phyloP scores from a whole-genome alignment of 495 filamentous ascomycete species.

The Sphaerosporella brunnea region DNA sequence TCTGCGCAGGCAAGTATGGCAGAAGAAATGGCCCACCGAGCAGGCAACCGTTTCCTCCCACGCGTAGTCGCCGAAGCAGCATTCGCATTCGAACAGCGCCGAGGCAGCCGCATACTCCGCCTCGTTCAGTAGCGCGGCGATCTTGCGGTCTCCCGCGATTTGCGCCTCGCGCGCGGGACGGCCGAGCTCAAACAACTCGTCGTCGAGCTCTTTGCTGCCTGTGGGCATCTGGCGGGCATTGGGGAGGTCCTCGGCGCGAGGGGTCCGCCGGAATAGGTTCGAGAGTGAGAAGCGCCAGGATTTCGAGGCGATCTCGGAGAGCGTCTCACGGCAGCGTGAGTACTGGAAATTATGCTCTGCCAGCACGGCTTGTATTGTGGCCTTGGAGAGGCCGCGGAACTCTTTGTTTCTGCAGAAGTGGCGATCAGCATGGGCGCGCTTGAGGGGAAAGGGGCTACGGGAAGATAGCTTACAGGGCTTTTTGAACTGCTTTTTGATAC shows the following conservation, averaged over 20 bases:
- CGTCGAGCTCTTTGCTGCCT: slow-evolving; percentile 58
- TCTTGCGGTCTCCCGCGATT: slow-evolving; percentile 40
- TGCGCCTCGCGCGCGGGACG: slow-evolving; percentile 37
- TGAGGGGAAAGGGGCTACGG: neutral
- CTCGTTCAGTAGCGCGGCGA: slow-evolving; percentile 60
- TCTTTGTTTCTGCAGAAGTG: slow-evolving; percentile 41
- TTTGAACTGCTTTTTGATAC: slow-evolving; percentile 57
- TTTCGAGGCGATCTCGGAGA: slow-evolving; percentile 55
- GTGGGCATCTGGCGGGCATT: slow-evolving; percentile 51
- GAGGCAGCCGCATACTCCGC: slow-evolving; percentile 46
- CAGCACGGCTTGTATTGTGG: slow-evolving; percentile 69
- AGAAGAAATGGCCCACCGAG: slow-evolving; percentile 59
- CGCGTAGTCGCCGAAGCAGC: slow-evolving; percentile 60
- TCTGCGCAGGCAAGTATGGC: slow-evolving; percentile 64
- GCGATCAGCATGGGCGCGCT: neutral
- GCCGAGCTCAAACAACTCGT: slow-evolving; percentile 52
- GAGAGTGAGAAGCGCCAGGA: slow-evolving; percentile 77
- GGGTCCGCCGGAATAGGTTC: slow-evolving; percentile 51
- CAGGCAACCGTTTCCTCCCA: slow-evolving; percentile 76
- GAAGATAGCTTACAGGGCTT: slow-evolving; percentile 28
- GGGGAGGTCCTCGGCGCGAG: slow-evolving; percentile 37
- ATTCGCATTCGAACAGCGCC: slow-evolving; percentile 68
- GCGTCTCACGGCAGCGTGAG: slow-evolving; percentile 50
- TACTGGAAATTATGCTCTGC: slow-evolving; percentile 86
- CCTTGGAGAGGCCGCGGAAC: slow-evolving; percentile 62